Evolutionary conservation across 345 rosid genomes (phyloP), one percentile per base, ranked within the genome.

Genomic region (Lumnitzera racemosa): DNA sequence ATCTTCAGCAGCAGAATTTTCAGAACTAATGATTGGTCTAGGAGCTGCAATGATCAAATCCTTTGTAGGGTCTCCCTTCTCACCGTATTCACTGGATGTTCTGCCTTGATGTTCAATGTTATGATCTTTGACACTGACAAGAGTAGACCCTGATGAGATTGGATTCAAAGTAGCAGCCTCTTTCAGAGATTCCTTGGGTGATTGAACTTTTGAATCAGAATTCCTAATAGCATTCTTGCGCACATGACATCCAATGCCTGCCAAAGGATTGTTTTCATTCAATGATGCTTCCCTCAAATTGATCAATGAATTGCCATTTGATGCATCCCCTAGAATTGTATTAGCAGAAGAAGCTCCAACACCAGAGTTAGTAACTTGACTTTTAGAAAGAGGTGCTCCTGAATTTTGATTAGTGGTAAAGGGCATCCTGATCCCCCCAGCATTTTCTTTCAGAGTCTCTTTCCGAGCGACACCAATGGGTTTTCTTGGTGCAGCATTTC

Each of bases 401-500:
- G 57, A 25, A 46, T 65, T 66, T 55, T 81, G 83, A 68, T 74
- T 68, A 47, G 71, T 47, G 66, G 58, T 51, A 56, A 75, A 60
- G 56, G 72, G 61, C 55, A 62, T 61, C 49, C 64, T 74, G 64
- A 66, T 78, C 64, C 55, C 70, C 31, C 62, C 49, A 17, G 69
- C 66, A 64, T 63, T 73, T 16, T 70, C 83, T 68, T 70, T 85
- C 20, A 63, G 15, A 43, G 56, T 75, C 62, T 83, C 88, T 75
- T 80, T 86, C 56, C 47, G 69, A 53, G 67, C 69, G 68, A 64
- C 49, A 52, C 78, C 70, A 51, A 54, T 56, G n/a, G 69, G 61
- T 69, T 73, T 88, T 69, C 78, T 88, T 1, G 75, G 71, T 65
- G 71, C 61, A 47, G 56, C 16, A 77, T 72, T 72, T 68, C 70